phyloP scores from a whole-genome alignment of 768 basidiomycete genomes.

The Atractiella rhizophila region DNA sequence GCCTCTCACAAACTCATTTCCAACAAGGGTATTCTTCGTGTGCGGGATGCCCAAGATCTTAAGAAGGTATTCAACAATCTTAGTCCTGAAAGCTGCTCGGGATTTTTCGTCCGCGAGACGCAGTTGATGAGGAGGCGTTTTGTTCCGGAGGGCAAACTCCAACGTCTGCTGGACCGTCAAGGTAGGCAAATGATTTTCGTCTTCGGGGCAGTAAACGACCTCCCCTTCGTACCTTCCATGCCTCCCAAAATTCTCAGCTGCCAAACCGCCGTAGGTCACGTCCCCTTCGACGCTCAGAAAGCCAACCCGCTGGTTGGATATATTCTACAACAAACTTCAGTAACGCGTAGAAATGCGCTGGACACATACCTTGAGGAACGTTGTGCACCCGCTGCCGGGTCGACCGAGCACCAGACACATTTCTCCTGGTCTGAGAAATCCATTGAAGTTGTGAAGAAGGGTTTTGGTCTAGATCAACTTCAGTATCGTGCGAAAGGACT shows the following conservation, averaged over 20 bases:
- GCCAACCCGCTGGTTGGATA: conserved; percentile 48
- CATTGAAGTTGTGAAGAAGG: conserved; percentile 33
- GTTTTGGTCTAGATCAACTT: too few species aligned
- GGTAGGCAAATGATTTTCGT: conserved; percentile 61
- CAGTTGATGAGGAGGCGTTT: conserved; percentile 26
- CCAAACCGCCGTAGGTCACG: conserved; percentile 49
- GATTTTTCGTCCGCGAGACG: conserved; percentile 8
- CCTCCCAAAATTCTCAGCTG: conserved; percentile 33
- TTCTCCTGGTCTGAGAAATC: conserved; percentile 36
- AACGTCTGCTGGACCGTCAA: conserved; percentile 57
- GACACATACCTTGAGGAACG: conserved; percentile 61
- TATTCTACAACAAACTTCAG: too few species aligned
- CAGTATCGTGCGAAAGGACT: too few species aligned
- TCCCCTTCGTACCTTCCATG: conserved; percentile 15
- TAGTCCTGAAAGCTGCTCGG: conserved; percentile 20
- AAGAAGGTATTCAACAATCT: conserved; percentile 25
- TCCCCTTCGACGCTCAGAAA: conserved; percentile 44
- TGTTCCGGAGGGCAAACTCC: conserved; percentile 29
- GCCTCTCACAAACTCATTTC: conserved; percentile 44
- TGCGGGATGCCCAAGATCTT: conserved; percentile 55
- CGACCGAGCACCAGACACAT: conserved; percentile 36
- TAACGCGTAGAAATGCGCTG: too few species aligned
- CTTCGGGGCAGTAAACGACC: conserved; percentile 26
- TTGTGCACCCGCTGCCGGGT: conserved; percentile 42
- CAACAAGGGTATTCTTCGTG: conserved; percentile 44